Percentiles rank a stretch among this genome's conserved stretches.
These are phyloP conservation scores for Paxillus rubicundulus DNA, from an alignment of 768 basidiomycete species.

Conservation along the genomic window DNA sequence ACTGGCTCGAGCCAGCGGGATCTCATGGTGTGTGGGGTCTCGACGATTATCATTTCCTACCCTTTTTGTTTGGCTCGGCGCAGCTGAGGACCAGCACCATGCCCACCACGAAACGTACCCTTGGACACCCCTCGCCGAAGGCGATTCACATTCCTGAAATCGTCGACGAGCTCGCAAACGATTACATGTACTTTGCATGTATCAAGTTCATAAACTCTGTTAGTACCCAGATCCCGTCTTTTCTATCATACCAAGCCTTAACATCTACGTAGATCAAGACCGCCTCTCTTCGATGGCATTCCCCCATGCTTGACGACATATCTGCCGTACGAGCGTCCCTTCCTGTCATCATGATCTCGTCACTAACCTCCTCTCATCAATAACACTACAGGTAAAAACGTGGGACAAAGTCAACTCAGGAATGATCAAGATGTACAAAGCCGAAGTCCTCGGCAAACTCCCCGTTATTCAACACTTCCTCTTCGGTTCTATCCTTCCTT, in stretches of 20 bases:
- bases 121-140: constrained; percentile 83
- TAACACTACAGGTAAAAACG: constrained; percentile 58
- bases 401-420: constrained; percentile 97
- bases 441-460: constrained; percentile 92
- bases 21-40: constrained; percentile 98
- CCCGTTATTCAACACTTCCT: constrained; percentile 96
- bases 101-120: constrained; percentile 11
- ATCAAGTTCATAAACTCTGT: constrained; percentile 96
- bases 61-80: constrained; percentile 83
- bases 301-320: constrained; percentile 98
- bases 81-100: constrained; percentile 46
- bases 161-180: constrained; percentile 84
- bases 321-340: constrained; percentile 54
- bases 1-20: constrained; percentile 98
- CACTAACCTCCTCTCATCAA: background rate
- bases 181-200: constrained; percentile 97
- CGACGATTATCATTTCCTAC: constrained; percentile 95
- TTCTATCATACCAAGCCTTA: background rate
- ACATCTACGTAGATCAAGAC: constrained; percentile 73
- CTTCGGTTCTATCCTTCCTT: constrained; percentile 79
- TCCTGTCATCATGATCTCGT: background rate
- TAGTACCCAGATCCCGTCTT: constrained; percentile 20
- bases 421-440: constrained; percentile 97
- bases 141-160: constrained; percentile 90
- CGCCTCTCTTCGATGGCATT: constrained; percentile 95